Conservation (phyloP, 768 basidiomycete genomes). For the Leccinum obscurum region DNA sequence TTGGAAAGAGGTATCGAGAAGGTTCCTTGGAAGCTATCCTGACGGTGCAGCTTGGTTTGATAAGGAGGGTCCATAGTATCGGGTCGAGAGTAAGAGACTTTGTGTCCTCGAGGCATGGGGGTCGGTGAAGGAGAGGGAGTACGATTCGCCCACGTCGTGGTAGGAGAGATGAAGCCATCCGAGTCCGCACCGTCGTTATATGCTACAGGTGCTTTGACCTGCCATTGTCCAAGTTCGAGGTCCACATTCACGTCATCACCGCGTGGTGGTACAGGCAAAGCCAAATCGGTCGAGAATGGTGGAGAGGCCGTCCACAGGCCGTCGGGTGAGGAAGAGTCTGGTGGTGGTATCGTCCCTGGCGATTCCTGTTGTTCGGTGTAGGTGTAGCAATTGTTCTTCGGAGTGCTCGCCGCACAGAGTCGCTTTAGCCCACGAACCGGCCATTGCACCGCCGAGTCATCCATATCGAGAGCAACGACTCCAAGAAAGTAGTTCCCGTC, state of each 20-base stretch:
- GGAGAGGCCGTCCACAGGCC: not conserved
- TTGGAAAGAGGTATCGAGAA: not conserved
- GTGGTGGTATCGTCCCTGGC: constrained; percentile 12
- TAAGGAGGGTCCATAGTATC: not conserved
- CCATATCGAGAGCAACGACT: not conserved
- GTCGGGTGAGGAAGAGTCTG: constrained; percentile 25
- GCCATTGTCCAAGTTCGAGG: constrained; percentile 4
- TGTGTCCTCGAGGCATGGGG: not conserved
- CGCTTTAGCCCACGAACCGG: constrained; percentile 2
- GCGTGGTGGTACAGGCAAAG: not conserved
- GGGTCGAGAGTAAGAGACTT: not conserved
- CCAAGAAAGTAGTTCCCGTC: not conserved
- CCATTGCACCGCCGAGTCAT: not conserved
- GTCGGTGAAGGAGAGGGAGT: not conserved
- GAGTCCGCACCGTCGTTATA: not conserved
- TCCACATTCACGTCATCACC: constrained; percentile 1
- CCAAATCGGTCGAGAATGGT: not conserved
- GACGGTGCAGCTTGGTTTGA: not conserved
- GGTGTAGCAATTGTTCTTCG: constrained; percentile 7
- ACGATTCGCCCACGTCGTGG: not conserved
- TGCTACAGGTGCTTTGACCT: constrained; percentile 1
- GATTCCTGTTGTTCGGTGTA: constrained; percentile 5
- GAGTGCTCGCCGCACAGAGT: constrained; percentile 1
- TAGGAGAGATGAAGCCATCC: not conserved
- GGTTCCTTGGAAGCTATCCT: not conserved